phyloP scores from a whole-genome alignment of 768 basidiomycete genomes.

The Naganishia randhawae region DNA sequence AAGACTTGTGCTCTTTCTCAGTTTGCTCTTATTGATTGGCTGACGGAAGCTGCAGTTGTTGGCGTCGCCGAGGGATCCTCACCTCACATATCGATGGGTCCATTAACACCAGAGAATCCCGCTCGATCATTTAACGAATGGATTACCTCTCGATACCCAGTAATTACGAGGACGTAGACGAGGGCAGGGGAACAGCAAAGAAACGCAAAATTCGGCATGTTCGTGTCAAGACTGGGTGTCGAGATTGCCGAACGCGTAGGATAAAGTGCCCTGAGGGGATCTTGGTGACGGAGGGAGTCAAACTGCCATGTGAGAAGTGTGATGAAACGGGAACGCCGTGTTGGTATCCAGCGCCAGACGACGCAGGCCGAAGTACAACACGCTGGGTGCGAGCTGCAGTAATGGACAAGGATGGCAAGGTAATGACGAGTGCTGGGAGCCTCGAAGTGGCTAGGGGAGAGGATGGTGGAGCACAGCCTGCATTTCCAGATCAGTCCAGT shows the following conservation, averaged over 20 bases:
- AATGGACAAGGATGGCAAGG: neutral
- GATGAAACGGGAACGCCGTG: neutral
- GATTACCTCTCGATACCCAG: too few species aligned
- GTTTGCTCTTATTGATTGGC: too few species aligned
- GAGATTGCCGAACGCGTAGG: neutral
- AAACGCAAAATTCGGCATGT: slow-evolving; percentile 5
- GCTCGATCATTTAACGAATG: too few species aligned
- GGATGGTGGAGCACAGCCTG: neutral
- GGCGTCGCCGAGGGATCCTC: too few species aligned
- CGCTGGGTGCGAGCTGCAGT: neutral
- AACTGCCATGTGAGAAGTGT: slow-evolving; percentile 11
- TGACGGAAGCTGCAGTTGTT: too few species aligned
- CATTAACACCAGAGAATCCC: too few species aligned
- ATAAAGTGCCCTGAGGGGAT: slow-evolving; percentile 5
- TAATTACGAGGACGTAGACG: too few species aligned
- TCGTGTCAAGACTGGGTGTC: slow-evolving; percentile 12
- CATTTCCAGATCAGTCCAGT: neutral
- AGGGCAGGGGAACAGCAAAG: slow-evolving; percentile 9
- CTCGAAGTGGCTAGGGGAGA: neutral
- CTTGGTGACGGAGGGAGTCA: neutral
- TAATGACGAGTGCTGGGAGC: neutral
- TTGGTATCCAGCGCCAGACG: slow-evolving; percentile 8
- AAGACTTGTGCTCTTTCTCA: too few species aligned
- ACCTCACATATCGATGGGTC: too few species aligned
- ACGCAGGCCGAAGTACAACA: neutral